phyloP scores from a whole-genome alignment of 192 early-diverging fungal species.

The Endogone sp. region DNA sequence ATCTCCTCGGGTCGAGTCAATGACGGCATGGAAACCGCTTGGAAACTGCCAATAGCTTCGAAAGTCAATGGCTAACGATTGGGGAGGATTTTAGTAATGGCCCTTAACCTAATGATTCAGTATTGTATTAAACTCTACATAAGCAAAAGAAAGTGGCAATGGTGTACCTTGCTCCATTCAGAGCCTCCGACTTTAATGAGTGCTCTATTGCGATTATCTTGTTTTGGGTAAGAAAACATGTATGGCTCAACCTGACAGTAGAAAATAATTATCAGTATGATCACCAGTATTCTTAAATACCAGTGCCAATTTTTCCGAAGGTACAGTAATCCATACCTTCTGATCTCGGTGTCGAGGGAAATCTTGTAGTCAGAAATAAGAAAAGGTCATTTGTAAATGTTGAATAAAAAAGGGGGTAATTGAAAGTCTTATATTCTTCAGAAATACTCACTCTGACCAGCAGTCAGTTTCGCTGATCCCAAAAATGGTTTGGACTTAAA shows the following conservation, averaged over 20 bases:
- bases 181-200: constrained; percentile 70
- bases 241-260: constrained; percentile 56
- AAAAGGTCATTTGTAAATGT: neutral
- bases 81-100: too few relatives aligned
- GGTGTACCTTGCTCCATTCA: constrained; percentile 70
- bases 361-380: neutral
- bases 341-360: neutral
- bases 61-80: constrained; percentile 76
- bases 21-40: constrained; percentile 70
- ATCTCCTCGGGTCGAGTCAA: constrained; percentile 46
- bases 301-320: neutral
- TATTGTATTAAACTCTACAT: too few relatives aligned
- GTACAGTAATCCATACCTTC: neutral
- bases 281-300: too few relatives aligned
- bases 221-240: constrained; percentile 91
- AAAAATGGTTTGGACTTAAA: constrained; percentile 83
- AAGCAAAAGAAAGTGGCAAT: constrained; percentile 15
- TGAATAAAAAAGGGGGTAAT: neutral
- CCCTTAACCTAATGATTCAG: too few relatives aligned
- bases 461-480: constrained; percentile 64
- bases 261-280: neutral
- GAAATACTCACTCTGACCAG: constrained; percentile 51
- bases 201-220: constrained; percentile 80
- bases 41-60: constrained; percentile 88
- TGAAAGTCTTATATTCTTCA: neutral